Percentiles rank a stretch among this genome's conserved stretches.
These are phyloP conservation scores for Thielaviopsis punctulata DNA, from an alignment of 2,329 filamentous ascomycete species.

Conservation along the genomic window DNA sequence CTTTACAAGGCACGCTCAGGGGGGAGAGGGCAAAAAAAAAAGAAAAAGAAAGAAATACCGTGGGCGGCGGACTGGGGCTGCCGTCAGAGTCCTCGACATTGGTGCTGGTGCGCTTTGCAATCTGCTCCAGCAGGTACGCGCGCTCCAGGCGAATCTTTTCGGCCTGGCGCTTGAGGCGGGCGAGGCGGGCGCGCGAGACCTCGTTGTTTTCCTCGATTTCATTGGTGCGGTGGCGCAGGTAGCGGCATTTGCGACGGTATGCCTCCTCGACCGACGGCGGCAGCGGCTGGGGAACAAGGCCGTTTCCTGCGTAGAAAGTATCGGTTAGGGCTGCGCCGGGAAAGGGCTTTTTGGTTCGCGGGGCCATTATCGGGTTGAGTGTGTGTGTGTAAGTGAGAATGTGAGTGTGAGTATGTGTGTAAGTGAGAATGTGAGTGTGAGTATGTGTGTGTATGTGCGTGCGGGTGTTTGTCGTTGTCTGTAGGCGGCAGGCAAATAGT, in stretches of 20 bases:
- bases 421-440: too few relatives aligned
- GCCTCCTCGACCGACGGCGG: slow-evolving; percentile 89
- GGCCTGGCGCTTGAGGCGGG: slow-evolving; percentile 66
- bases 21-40: slow-evolving; percentile 9
- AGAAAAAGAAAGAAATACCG: slow-evolving; percentile 32
- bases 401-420: not conserved
- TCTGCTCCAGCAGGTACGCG: slow-evolving; percentile 55
- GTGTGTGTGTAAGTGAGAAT: not conserved
- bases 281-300: slow-evolving; percentile 39
- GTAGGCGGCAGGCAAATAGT: too few relatives aligned
- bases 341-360: slow-evolving; percentile 7
- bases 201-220: slow-evolving; percentile 91
- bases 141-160: slow-evolving; percentile 83
- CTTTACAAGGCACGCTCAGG: too few relatives aligned
- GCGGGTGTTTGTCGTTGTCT: not conserved
- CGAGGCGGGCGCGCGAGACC: slow-evolving; percentile 59
- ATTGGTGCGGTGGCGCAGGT: slow-evolving; percentile 76
- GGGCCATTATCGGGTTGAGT: slow-evolving; percentile 6
- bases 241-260: slow-evolving; percentile 91
- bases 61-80: slow-evolving; percentile 63
- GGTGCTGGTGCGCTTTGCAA: slow-evolving; percentile 55
- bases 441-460: not conserved
- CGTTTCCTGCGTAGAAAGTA: slow-evolving; percentile 16
- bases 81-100: slow-evolving; percentile 65
- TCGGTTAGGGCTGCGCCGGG: slow-evolving; percentile 2